These are phyloP conservation scores for Phylloporus scabripes DNA, from an alignment of 768 basidiomycete species.

Conservation along the genomic window DNA sequence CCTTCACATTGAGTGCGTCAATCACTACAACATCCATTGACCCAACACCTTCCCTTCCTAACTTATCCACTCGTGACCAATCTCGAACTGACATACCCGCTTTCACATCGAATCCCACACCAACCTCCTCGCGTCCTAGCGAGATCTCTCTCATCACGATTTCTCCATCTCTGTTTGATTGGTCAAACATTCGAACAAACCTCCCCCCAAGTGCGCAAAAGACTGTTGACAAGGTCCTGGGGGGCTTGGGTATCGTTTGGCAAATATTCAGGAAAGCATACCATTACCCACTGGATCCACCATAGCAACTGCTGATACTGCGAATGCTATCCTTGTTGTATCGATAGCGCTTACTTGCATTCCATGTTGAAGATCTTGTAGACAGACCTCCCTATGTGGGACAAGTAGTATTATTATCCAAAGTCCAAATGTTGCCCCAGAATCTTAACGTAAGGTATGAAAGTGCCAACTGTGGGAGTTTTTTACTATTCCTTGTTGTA, in stretches of 20 bases:
- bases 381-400: neutral
- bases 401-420: neutral
- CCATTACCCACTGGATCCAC: constrained; percentile 33
- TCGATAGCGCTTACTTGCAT: constrained; percentile 4
- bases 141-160: constrained; percentile 21
- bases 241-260: constrained; percentile 26
- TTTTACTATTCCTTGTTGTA: neutral
- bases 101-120: constrained; percentile 12
- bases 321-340: constrained; percentile 9
- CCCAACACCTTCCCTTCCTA: constrained; percentile 2
- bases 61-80: constrained; percentile 7
- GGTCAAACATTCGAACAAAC: constrained; percentile 25
- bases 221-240: constrained; percentile 24
- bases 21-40: constrained; percentile 7
- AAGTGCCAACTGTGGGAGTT: no score
- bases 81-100: constrained; percentile 8
- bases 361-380: neutral
- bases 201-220: constrained; percentile 21
- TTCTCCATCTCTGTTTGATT: constrained; percentile 23
- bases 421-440: no score
- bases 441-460: no score
- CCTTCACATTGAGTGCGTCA: constrained; percentile 6
- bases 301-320: constrained; percentile 10
- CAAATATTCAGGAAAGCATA: constrained; percentile 28
- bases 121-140: constrained; percentile 4